Base-by-base conservation (phyloP, 164 flowering plant genomes). In the Annona cherimola region DNA sequence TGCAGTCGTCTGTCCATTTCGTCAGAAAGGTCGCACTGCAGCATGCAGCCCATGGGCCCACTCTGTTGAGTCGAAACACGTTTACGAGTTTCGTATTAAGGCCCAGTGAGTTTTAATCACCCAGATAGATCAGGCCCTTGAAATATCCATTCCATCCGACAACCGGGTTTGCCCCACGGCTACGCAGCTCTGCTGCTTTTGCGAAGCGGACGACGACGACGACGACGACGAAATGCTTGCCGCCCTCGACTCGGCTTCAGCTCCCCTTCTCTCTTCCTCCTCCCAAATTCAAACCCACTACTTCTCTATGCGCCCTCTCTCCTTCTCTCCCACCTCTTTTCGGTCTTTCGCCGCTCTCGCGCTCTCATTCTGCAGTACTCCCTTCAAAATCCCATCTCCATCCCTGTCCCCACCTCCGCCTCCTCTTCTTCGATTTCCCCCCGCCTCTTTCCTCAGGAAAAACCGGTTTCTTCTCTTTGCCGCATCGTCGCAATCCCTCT, bases 271-370 rank as follows among this genome's bases (percentile, higher is more conserved):
- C 41, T 0, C 60, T 50, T 42, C 46, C 55, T 4, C 12, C 74
- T 5, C 39, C 60, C 54, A 43, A 42, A 54, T 11, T 26, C 63
- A 8, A 2, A 67, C 50, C 64, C 69, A 14, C 3, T 54, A 42
- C 63, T 43, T 50, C 50, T n/a, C 70, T 67, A 70, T 54, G 71
- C 42, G 26, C 35, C 5, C 69, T 40, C 63, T 73, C 20, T 3
- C 43, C 42, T 11, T 68, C 66, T 70, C 74, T 62, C 78, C 78
- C 19, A 26, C 35, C 35, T 67, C 82, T 4, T 43, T 73, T 69
- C 43, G 76, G 70, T 65, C 42, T 74, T 72, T 73, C 69, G 74
- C 42, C 46, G 69, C 74, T 68, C 74, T 78, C 71, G 70, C 74
- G 60, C 72, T 63, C 63, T 71, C 78, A 4, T 75, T 11, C 57